Conservation (phyloP, 768 basidiomycete genomes). For the Suillus hirtellus region DNA sequence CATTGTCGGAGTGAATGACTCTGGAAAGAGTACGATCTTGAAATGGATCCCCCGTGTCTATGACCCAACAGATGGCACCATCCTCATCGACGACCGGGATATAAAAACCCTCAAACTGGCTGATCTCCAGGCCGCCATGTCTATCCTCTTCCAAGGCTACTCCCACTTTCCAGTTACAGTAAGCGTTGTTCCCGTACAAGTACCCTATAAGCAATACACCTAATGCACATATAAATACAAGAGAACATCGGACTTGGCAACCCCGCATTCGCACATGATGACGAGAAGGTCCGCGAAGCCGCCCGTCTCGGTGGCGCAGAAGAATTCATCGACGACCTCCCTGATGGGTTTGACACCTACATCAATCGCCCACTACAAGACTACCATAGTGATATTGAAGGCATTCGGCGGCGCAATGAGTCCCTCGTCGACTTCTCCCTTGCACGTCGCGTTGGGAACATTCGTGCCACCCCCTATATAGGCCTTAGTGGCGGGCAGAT, state of each 20-base stretch:
- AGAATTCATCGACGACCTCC: slow-evolving; percentile 61
- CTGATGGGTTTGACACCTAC: slow-evolving; percentile 69
- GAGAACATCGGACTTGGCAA: slow-evolving; percentile 80
- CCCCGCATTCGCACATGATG: slow-evolving; percentile 51
- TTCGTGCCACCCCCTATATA: too few relatives aligned
- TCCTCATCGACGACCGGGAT: slow-evolving; percentile 62
- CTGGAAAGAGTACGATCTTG: slow-evolving; percentile 78
- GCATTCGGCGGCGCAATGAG: too few relatives aligned
- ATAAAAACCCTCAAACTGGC: slow-evolving; percentile 59
- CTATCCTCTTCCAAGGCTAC: slow-evolving; percentile 80
- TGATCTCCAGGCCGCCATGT: slow-evolving; percentile 62
- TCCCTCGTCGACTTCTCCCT: slow-evolving; percentile 35
- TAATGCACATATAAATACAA: slow-evolving; percentile 47
- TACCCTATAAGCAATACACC: not conserved
- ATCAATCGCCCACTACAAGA: slow-evolving; percentile 55
- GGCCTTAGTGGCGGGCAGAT: slow-evolving; percentile 69
- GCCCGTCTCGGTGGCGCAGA: slow-evolving; percentile 71
- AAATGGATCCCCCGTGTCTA: slow-evolving; percentile 73
- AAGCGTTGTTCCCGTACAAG: slow-evolving; percentile 22
- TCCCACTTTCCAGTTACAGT: slow-evolving; percentile 78
- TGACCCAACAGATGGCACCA: slow-evolving; percentile 65
- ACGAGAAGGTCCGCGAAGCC: slow-evolving; percentile 61
- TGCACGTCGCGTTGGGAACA: slow-evolving; percentile 49
- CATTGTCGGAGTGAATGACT: slow-evolving; percentile 77
- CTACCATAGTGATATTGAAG: slow-evolving; percentile 36